Evolutionary conservation across 1,284 basidiomycete species (phyloP).

Genomic region (Boletus mariae): DNA sequence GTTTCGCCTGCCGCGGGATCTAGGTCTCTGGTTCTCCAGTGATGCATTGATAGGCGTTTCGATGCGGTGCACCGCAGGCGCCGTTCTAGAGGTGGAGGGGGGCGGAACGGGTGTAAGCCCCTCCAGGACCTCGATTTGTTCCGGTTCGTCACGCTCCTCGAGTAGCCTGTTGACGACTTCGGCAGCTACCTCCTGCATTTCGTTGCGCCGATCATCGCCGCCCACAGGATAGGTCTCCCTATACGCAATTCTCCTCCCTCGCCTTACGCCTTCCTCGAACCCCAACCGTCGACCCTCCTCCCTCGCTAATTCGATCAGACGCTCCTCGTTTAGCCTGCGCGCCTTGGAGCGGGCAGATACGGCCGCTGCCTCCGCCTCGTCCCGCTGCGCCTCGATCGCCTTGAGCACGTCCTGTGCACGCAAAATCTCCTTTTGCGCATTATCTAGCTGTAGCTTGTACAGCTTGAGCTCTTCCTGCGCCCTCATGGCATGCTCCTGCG

Average conservation of each 20-base stretch:
- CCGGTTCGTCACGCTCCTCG: constrained; percentile 22
- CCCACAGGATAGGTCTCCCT: constrained; percentile 22
- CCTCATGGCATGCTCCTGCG: constrained; percentile 50
- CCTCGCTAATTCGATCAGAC: constrained; percentile 44
- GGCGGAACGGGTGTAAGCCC: constrained; percentile 19
- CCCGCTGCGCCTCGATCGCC: constrained; percentile 43
- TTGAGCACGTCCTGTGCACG: constrained; percentile 44
- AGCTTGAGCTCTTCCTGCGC: constrained; percentile 53
- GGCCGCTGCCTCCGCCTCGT: constrained; percentile 49
- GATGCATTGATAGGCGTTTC: constrained; percentile 20
- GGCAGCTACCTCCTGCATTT: constrained; percentile 23
- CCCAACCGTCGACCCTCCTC: constrained; percentile 54
- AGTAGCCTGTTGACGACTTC: constrained; percentile 26
- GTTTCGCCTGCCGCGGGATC: constrained; percentile 20
- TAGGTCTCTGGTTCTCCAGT: constrained; percentile 15
- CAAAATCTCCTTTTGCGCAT: constrained; percentile 58
- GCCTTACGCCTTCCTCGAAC: constrained; percentile 50
- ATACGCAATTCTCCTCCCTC: constrained; percentile 40
- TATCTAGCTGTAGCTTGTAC: constrained; percentile 61
- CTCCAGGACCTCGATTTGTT: constrained; percentile 21
- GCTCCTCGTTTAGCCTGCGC: constrained; percentile 45
- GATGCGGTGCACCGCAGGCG: constrained; percentile 29
- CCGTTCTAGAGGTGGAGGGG: constrained; percentile 9
- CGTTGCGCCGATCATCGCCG: constrained; percentile 11
- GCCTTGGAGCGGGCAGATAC: constrained; percentile 43